Evolutionary conservation across 441 rosid species (phyloP).

Genomic region (Melastoma candidum): DNA sequence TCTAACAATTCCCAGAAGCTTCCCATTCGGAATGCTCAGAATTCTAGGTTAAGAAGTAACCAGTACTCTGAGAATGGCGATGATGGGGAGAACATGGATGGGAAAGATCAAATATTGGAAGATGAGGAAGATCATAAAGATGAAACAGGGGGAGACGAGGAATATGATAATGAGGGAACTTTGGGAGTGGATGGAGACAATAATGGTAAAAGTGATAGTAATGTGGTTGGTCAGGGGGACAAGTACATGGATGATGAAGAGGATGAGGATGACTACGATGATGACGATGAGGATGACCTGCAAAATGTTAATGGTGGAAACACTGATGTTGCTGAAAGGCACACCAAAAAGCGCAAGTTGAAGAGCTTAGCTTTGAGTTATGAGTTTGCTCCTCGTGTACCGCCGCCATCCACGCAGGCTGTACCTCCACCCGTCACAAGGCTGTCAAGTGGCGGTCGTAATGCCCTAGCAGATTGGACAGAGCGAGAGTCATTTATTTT

Average conservation of each 20-base stretch:
- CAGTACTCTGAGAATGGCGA: conserved; percentile 33
- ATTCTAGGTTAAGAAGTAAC: conserved; percentile 23
- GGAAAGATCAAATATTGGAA: conserved; percentile 30
- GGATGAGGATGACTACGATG: conserved; percentile 10
- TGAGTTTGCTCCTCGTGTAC: conserved; percentile 71
- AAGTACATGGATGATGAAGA: conserved; percentile 19
- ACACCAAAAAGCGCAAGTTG: conserved; percentile 61
- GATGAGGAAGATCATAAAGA: conserved; percentile 28
- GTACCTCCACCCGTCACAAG: conserved; percentile 22
- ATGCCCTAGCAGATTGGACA: conserved; percentile 68
- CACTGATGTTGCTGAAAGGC: conserved; percentile 33
- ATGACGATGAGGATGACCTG: conserved; percentile 22
- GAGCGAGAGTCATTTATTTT: conserved; percentile 78
- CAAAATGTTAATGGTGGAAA: conserved; percentile 21
- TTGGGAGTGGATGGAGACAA: no score
- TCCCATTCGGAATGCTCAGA: conserved; percentile 29
- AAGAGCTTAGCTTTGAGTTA: conserved; percentile 63
- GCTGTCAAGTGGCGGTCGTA: conserved; percentile 49
- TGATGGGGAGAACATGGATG: conserved; percentile 34
- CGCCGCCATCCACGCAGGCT: conserved; percentile 18
- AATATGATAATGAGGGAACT: conserved; percentile 14
- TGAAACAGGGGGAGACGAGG: background rate
- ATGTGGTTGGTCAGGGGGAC: no score
- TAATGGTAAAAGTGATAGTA: no score
- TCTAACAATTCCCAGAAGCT: conserved; percentile 52